These are phyloP conservation scores for Xylariaceae sp. DNA, from an alignment of 2,329 filamentous ascomycete genomes.

Conservation along the genomic window DNA sequence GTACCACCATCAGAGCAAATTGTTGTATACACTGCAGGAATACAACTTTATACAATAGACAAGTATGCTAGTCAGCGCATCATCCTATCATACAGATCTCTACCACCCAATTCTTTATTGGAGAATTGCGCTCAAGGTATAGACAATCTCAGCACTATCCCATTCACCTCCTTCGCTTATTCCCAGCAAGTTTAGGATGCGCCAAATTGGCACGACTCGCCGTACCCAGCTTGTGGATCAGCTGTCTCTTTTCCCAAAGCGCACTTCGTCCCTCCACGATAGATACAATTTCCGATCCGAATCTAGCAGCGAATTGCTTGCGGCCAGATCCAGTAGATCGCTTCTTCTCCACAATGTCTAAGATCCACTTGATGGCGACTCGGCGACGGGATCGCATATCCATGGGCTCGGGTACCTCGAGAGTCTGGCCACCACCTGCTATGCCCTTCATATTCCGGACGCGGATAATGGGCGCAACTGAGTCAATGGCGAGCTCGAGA, in stretches of 20 bases:
- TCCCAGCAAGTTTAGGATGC: conserved; percentile 27
- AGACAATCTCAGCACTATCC: not conserved
- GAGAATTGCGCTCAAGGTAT: not conserved
- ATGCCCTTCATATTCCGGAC: conserved; percentile 72
- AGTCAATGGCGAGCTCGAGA: conserved; percentile 86
- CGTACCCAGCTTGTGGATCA: conserved; percentile 77
- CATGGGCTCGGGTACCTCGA: conserved; percentile 80
- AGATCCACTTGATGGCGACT: conserved; percentile 81
- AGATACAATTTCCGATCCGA: conserved; percentile 81
- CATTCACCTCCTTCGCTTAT: conserved; percentile 30
- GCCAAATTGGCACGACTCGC: conserved; percentile 69
- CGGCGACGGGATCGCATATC: conserved; percentile 70
- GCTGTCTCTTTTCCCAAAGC: conserved; percentile 78
- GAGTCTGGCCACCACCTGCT: conserved; percentile 78
- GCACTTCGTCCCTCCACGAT: conserved; percentile 81
- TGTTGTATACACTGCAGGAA: not conserved
- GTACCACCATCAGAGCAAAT: not conserved
- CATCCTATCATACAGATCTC: conserved; percentile 6
- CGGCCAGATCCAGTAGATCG: conserved; percentile 67
- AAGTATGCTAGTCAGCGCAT: not conserved
- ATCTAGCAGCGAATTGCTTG: conserved; percentile 67
- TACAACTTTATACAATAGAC: conserved; percentile 15
- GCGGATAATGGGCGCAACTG: conserved; percentile 81
- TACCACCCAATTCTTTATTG: not conserved
- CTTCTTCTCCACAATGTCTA: conserved; percentile 77